Percentiles rank a stretch among this genome's conserved stretches.
phyloP scores from a whole-genome alignment of 129 eudicot genomes.

The Glebionis coronaria region DNA sequence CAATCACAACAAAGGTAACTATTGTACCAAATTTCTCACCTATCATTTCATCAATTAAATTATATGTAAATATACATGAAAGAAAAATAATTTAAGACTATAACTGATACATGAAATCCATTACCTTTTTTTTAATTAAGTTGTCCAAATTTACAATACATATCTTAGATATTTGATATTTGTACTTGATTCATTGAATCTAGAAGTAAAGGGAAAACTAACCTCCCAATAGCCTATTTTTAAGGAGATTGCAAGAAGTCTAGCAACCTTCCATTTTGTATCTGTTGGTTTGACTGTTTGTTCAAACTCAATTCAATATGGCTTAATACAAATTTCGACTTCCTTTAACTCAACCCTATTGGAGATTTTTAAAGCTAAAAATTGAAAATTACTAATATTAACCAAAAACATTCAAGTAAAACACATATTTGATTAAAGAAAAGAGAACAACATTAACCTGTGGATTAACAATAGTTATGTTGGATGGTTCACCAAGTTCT shows the following conservation, averaged over 20 bases:
- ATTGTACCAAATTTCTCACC: too few relatives aligned
- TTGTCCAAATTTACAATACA: conserved; percentile 13
- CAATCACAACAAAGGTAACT: too few relatives aligned
- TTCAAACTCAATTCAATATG: neutral
- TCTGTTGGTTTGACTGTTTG: neutral
- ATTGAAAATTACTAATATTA: neutral
- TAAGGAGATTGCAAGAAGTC: neutral
- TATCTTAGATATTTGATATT: too few relatives aligned
- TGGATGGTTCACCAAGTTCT: neutral
- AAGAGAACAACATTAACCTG: neutral
- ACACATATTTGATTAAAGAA: too few relatives aligned
- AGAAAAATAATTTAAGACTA: too few relatives aligned
- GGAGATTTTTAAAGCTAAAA: neutral
- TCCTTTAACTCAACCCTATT: neutral
- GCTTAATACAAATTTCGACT: neutral
- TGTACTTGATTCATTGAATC: neutral
- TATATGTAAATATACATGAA: too few relatives aligned
- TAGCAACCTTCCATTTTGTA: neutral
- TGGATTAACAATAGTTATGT: neutral
- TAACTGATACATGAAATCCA: too few relatives aligned
- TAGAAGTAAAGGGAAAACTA: neutral
- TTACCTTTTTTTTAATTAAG: too few relatives aligned
- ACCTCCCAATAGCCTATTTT: conserved; percentile 10
- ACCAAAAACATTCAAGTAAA: neutral
- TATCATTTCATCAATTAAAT: too few relatives aligned